Conservation (phyloP, 2,329 filamentous ascomycete genomes). For the Pseudogymnoascus sp. region DNA sequence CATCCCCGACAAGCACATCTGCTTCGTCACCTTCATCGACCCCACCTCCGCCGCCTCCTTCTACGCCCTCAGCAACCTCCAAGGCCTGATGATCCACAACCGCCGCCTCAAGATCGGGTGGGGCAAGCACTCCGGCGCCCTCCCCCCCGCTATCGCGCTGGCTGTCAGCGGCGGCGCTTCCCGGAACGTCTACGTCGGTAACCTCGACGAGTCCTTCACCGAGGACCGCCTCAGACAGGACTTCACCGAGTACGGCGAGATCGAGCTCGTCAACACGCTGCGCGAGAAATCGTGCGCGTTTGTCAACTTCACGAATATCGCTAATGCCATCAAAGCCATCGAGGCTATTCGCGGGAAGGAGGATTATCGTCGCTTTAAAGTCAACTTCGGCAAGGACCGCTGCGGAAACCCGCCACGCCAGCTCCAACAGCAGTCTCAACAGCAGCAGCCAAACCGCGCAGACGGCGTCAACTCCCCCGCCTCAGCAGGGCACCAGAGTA, state of each 20-base stretch:
- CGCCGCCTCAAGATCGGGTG: constrained; percentile 95
- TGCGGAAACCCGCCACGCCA: constrained; percentile 95
- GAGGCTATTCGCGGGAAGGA: constrained; percentile 91
- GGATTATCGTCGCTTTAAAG: constrained; percentile 97
- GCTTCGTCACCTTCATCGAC: constrained; percentile 99
- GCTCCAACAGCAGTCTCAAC: constrained; percentile 52
- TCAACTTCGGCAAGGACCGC: constrained; percentile 98
- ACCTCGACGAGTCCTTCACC: constrained; percentile 93
- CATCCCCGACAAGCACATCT: constrained; percentile 99
- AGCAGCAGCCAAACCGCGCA: constrained; percentile 46
- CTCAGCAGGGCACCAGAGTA: constrained; percentile 25
- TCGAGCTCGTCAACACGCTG: constrained; percentile 91
- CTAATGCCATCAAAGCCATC: constrained; percentile 98
- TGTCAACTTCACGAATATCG: constrained; percentile 99
- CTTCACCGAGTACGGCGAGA: constrained; percentile 95
- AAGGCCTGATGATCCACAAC: constrained; percentile 99
- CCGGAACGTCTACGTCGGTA: constrained; percentile 97
- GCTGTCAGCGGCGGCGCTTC: constrained; percentile 95
- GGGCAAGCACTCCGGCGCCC: constrained; percentile 96
- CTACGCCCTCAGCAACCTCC: constrained; percentile 93
- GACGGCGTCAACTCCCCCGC: constrained; percentile 49
- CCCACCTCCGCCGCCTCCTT: constrained; percentile 96
- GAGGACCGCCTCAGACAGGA: constrained; percentile 93
- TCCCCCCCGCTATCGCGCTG: constrained; percentile 89
- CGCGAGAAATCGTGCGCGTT: constrained; percentile 99